Percentiles rank a stretch among this genome's conserved stretches.
These are phyloP conservation scores for Zalaria obscura DNA, from an alignment of 2,329 filamentous ascomycete genomes.

Conservation along the genomic window DNA sequence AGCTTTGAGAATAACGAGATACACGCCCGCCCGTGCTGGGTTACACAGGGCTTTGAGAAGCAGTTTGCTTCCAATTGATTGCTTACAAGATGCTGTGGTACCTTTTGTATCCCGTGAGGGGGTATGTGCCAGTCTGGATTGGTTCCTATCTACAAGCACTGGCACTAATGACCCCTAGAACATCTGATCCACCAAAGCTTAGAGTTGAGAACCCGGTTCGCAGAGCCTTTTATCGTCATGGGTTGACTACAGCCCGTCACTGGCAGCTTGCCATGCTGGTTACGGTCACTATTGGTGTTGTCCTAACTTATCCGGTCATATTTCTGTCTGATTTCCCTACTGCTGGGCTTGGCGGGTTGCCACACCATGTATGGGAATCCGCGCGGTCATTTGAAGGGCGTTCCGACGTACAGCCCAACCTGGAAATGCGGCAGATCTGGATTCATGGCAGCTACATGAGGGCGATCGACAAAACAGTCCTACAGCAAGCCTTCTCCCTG, in stretches of 20 bases:
- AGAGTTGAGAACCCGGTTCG: slow-evolving; percentile 51
- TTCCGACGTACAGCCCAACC: slow-evolving; percentile 40
- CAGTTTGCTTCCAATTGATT: no score
- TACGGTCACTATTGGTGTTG: slow-evolving; percentile 55
- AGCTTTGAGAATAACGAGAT: no score
- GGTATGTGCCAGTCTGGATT: slow-evolving; percentile 36
- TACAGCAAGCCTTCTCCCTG: slow-evolving; percentile 52
- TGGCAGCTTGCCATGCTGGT: slow-evolving; percentile 60
- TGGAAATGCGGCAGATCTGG: slow-evolving; percentile 75
- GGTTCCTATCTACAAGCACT: slow-evolving; percentile 1
- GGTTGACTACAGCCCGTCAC: slow-evolving; percentile 55
- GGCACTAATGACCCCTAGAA: slow-evolving; percentile 32
- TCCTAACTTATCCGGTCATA: slow-evolving; percentile 60
- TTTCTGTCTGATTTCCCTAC: slow-evolving; percentile 61
- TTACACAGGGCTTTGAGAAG: no score
- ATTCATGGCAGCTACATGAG: slow-evolving; percentile 70
- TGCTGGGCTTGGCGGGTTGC: slow-evolving; percentile 56
- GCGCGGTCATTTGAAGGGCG: slow-evolving; percentile 47
- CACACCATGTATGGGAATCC: slow-evolving; percentile 70
- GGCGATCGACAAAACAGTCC: slow-evolving; percentile 51
- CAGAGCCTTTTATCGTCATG: slow-evolving; percentile 51
- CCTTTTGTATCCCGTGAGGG: slow-evolving; percentile 60
- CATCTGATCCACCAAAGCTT: slow-evolving; percentile 57
- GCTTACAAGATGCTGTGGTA: slow-evolving; percentile 20
- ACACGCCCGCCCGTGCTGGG: no score